phyloP scores from a whole-genome alignment of 2,329 filamentous ascomycete genomes.

The Lasiodiplodia theobromae region DNA sequence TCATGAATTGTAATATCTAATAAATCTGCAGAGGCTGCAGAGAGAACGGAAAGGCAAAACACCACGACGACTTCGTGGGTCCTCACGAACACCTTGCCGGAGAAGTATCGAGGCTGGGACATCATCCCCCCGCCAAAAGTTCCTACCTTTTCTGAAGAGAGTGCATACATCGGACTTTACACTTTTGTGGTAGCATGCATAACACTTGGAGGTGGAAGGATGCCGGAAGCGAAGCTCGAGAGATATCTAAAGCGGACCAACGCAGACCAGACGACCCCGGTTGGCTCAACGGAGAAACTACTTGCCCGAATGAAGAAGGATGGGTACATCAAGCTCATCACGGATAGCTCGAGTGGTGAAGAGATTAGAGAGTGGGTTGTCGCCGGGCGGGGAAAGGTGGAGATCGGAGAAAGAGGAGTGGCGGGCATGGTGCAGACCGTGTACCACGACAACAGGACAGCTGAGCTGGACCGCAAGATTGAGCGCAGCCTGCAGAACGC shows the following conservation, averaged over 20 bases:
- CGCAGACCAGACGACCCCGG: slow-evolving; percentile 74
- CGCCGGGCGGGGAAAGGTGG: slow-evolving; percentile 83
- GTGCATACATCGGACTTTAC: slow-evolving; percentile 82
- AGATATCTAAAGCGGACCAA: slow-evolving; percentile 78
- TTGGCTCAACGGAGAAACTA: slow-evolving; percentile 75
- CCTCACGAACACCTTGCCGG: slow-evolving; percentile 75
- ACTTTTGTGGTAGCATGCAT: slow-evolving; percentile 82
- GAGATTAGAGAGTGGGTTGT: slow-evolving; percentile 82
- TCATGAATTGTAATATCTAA: neutral
- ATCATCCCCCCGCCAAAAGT: slow-evolving; percentile 74
- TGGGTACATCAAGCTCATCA: slow-evolving; percentile 78
- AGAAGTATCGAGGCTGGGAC: slow-evolving; percentile 66
- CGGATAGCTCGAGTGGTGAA: slow-evolving; percentile 74
- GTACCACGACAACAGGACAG: slow-evolving; percentile 50
- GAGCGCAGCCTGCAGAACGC: slow-evolving; percentile 41
- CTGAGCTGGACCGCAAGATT: slow-evolving; percentile 44
- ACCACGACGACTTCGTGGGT: slow-evolving; percentile 73
- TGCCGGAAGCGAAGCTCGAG: slow-evolving; percentile 80
- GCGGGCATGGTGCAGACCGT: slow-evolving; percentile 70
- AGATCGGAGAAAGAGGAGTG: slow-evolving; percentile 80
- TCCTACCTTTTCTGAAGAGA: slow-evolving; percentile 71
- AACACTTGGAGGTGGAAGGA: slow-evolving; percentile 70
- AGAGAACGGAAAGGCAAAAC: slow-evolving; percentile 57
- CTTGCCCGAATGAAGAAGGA: slow-evolving; percentile 79
- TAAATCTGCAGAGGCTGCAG: slow-evolving; percentile 55